Evolutionary conservation across 164 flowering plant genomes (phyloP).

Genomic region (Annona squamosa): DNA sequence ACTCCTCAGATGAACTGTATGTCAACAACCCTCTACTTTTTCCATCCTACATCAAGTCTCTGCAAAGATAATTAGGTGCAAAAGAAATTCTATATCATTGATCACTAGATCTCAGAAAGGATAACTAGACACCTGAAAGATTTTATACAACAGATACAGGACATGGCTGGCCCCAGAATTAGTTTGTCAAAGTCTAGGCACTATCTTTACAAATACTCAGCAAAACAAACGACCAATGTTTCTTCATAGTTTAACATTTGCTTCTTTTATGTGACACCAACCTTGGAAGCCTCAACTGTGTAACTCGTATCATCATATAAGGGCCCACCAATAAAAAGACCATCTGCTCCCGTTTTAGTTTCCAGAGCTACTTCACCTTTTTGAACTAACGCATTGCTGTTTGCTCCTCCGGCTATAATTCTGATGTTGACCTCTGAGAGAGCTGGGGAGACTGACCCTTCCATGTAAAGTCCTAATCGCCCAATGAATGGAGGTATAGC

Average conservation of each 20-base stretch:
- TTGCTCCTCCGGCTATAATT: conserved; percentile 57
- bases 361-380: conserved; percentile 66
- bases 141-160: not conserved
- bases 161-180: not conserved
- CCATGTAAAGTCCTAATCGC: conserved; percentile 69
- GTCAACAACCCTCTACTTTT: no score
- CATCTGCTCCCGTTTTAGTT: conserved; percentile 69
- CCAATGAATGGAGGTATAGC: conserved; percentile 57
- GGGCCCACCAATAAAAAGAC: conserved; percentile 72
- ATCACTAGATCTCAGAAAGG: no score
- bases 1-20: no score
- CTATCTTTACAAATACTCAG: not conserved
- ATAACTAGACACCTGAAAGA: no score
- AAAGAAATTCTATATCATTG: no score
- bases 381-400: conserved; percentile 42
- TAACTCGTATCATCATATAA: conserved; percentile 79
- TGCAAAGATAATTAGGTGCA: no score
- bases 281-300: conserved; percentile 76
- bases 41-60: no score
- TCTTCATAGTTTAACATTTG: not conserved
- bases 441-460: conserved; percentile 92
- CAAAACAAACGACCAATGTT: not conserved
- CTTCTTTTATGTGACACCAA: conserved; percentile 17
- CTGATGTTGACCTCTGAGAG: conserved; percentile 62
- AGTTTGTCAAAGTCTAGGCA: not conserved